These are phyloP conservation scores for Phytophthora multivora DNA, from an alignment of 352 stramenopile species.

Conservation along the genomic window DNA sequence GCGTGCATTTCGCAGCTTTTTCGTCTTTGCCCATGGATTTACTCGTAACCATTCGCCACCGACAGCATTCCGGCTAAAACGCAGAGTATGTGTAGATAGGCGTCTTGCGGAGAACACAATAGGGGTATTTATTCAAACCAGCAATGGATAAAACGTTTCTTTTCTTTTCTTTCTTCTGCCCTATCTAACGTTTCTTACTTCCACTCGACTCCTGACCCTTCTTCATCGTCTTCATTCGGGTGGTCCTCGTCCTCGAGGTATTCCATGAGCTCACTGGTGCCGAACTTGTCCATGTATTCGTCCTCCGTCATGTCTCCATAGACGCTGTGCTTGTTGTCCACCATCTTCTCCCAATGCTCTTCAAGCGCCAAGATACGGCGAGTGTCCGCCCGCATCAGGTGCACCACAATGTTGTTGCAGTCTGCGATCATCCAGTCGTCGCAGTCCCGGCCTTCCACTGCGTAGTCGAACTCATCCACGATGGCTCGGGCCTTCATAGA, in stretches of 20 bases:
- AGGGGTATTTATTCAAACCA: slow-evolving; percentile 44
- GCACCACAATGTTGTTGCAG: slow-evolving; percentile 90
- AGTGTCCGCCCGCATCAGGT: slow-evolving; percentile 84
- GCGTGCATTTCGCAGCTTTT: slow-evolving; percentile 4
- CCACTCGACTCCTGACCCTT: slow-evolving; percentile 60
- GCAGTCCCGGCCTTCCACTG: slow-evolving; percentile 86
- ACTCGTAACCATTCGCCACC: not conserved
- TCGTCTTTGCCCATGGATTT: slow-evolving; percentile 1
- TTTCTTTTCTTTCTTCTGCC: slow-evolving; percentile 11
- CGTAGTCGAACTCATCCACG: slow-evolving; percentile 80
- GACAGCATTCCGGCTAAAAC: not conserved
- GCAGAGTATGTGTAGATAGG: slow-evolving; percentile 38
- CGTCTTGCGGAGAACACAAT: slow-evolving; percentile 9
- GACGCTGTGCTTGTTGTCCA: slow-evolving; percentile 79
- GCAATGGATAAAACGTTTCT: slow-evolving; percentile 25
- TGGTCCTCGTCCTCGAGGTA: slow-evolving; percentile 75
- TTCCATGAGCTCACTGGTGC: slow-evolving; percentile 87
- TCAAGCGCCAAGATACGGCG: slow-evolving; percentile 76
- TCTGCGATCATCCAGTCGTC: slow-evolving; percentile 94
- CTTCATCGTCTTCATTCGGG: slow-evolving; percentile 34
- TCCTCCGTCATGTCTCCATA: slow-evolving; percentile 84
- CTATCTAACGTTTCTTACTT: slow-evolving; percentile 43
- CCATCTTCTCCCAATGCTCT: slow-evolving; percentile 87
- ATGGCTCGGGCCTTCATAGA: slow-evolving; percentile 77
- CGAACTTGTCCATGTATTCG: slow-evolving; percentile 90